Evolutionary conservation across 164 flowering plant genomes (phyloP), one percentile per base, ranked within the genome.

Genomic region (Vitis rotundifolia): DNA sequence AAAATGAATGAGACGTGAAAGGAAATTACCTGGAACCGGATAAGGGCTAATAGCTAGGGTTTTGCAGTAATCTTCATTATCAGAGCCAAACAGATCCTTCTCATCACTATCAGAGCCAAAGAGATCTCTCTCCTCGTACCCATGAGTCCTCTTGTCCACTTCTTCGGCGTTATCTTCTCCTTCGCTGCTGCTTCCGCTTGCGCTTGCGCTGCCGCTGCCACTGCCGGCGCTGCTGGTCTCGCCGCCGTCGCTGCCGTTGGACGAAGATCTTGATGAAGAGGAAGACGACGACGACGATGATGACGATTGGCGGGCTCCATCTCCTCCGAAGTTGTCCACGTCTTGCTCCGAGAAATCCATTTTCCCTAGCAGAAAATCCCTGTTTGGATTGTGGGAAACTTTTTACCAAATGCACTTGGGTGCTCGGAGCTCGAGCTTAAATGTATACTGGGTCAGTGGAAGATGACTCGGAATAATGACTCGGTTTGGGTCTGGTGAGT

Each of bases 61-160:
- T 72, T 77, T 87, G 55, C 75, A 77, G 71, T 87, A 94, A 26
- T 88, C 96, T 71, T 92, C 98, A 71, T 91, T 88, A 78, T 95
- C 99, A 63, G 93, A 82, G 11, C 96, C 98, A 74, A 95, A 91
- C 9, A 93, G 90, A 82, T 95, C 98, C 57, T 70, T 86, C 13
- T 75, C 86, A 7, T 84, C 89, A 1, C 74, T 82, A 31, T 66
- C 88, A 7, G 68, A 80, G 5, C 65, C 69, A 60, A 3, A 13
- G 56, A 9, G 22, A n/a, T 59, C 81, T 13, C 59, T 64, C 13
- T 54, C 67, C 8, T 50, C 58, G 61, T 60, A 37, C 18, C 66
- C 28, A 59, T 70, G 12, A 37, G 55, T 28, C 53, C 65, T 14
- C 49, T 61, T 51, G 15, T 51, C 60, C 12, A 48, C 61, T 19